These are phyloP conservation scores for Podila verticillata DNA, from an alignment of 192 early-diverging fungal species.

Conservation along the genomic window DNA sequence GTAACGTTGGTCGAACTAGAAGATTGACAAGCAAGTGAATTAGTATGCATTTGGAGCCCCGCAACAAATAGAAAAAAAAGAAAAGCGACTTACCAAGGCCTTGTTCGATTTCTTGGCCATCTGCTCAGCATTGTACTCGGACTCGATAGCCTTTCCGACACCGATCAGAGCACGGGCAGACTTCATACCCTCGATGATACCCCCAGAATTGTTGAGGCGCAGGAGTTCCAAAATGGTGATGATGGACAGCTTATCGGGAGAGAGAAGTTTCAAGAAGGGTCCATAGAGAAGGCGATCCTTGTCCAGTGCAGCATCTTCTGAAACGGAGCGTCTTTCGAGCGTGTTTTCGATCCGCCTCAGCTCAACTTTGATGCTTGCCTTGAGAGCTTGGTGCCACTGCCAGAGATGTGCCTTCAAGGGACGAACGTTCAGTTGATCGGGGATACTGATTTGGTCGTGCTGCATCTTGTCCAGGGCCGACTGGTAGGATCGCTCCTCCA, in stretches of 20 bases:
- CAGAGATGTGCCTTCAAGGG: slow-evolving; percentile 70
- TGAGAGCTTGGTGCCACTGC: slow-evolving; percentile 79
- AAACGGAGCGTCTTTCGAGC: slow-evolving; percentile 18
- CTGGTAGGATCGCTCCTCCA: slow-evolving; percentile 86
- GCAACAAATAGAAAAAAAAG: not conserved
- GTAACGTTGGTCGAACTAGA: slow-evolving; percentile 49
- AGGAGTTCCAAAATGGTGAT: slow-evolving; percentile 88
- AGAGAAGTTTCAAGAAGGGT: slow-evolving; percentile 71
- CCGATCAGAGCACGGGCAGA: slow-evolving; percentile 63
- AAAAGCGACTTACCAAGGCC: slow-evolving; percentile 55
- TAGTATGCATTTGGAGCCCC: not conserved
- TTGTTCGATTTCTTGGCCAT: slow-evolving; percentile 75
- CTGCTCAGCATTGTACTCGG: slow-evolving; percentile 83
- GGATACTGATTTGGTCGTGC: slow-evolving; percentile 61
- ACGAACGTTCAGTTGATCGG: slow-evolving; percentile 64
- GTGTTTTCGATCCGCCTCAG: slow-evolving; percentile 61
- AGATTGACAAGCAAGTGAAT: not conserved
- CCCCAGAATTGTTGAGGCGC: slow-evolving; percentile 64
- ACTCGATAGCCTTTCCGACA: slow-evolving; percentile 83
- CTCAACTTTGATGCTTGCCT: slow-evolving; percentile 76
- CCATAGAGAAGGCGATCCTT: slow-evolving; percentile 66
- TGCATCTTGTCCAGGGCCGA: slow-evolving; percentile 75
- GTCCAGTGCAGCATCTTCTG: slow-evolving; percentile 36
- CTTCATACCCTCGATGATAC: slow-evolving; percentile 63
- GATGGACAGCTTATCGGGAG: slow-evolving; percentile 78